A percentile compares a stretch with the other conserved stretches of the same genome.
Evolutionary conservation across 805 yeast genomes (phyloP).

Genomic region (Yarrowia phangngaensis): DNA sequence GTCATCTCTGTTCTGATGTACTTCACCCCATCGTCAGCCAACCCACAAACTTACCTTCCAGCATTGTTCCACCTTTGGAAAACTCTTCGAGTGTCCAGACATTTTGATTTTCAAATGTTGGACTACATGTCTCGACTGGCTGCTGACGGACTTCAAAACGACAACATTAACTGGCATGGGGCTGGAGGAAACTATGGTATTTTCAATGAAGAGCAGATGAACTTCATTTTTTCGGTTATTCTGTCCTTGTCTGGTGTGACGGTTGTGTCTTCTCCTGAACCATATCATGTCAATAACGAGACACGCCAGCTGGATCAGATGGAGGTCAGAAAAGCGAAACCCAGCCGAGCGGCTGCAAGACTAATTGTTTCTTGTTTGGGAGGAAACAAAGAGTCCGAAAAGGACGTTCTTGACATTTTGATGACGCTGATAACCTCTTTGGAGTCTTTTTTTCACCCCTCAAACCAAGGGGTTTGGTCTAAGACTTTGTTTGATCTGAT

Average conservation of each 20-base stretch:
- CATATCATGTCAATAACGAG: slow-evolving; percentile 15
- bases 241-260: slow-evolving; percentile 46
- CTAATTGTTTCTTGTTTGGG: slow-evolving; percentile 59
- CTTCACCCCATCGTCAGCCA: slow-evolving; percentile 31
- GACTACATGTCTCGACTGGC: slow-evolving; percentile 62
- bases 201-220: slow-evolving; percentile 58
- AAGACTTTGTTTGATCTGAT: slow-evolving; percentile 60
- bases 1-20: slow-evolving; percentile 11
- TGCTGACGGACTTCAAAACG: slow-evolving; percentile 37
- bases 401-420: slow-evolving; percentile 49
- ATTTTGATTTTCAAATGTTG: slow-evolving; percentile 59
- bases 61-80: slow-evolving; percentile 72
- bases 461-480: slow-evolving; percentile 90
- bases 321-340: slow-evolving; percentile 29
- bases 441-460: slow-evolving; percentile 84
- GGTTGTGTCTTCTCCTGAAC: slow-evolving; percentile 30
- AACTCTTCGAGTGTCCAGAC: slow-evolving; percentile 48
- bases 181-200: slow-evolving; percentile 56
- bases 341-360: slow-evolving; percentile 44
- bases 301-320: slow-evolving; percentile 3
- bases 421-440: slow-evolving; percentile 60
- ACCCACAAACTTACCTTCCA: slow-evolving; percentile 57
- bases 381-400: slow-evolving; percentile 45
- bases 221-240: slow-evolving; percentile 51
- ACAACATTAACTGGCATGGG: slow-evolving; percentile 37